Evolutionary conservation across 768 basidiomycete species (phyloP).

Genomic region (Kwoniella mangroviensis): DNA sequence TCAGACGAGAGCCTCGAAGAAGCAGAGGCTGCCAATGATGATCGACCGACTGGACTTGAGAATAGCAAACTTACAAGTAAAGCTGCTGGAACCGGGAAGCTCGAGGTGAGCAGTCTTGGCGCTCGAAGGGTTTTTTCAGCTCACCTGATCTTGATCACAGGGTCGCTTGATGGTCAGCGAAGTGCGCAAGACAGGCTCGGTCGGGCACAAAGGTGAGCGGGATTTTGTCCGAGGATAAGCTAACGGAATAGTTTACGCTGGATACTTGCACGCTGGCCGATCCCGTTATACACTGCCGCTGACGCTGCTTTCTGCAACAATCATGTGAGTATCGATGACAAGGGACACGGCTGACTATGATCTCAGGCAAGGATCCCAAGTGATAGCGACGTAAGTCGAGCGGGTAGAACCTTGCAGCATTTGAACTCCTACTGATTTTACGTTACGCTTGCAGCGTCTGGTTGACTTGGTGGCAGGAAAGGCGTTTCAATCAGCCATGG

Average conservation of each 20-base stretch:
- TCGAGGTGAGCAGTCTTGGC: slow-evolving; percentile 58
- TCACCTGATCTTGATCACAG: slow-evolving; percentile 11
- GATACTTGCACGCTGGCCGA: slow-evolving; percentile 67
- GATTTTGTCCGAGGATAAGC: neutral
- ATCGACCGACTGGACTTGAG: slow-evolving; percentile 45
- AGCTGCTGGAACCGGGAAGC: slow-evolving; percentile 66
- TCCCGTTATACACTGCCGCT: slow-evolving; percentile 64
- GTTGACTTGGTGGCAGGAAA: slow-evolving; percentile 73
- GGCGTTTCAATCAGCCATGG: slow-evolving; percentile 63
- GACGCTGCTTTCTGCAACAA: slow-evolving; percentile 62
- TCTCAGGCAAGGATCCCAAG: slow-evolving; percentile 56
- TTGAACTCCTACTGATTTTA: neutral
- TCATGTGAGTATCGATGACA: slow-evolving; percentile 64
- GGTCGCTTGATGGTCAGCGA: slow-evolving; percentile 72
- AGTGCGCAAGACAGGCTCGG: slow-evolving; percentile 68
- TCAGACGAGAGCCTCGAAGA: slow-evolving; percentile 1
- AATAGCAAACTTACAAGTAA: slow-evolving; percentile 47
- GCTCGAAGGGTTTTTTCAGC: no score
- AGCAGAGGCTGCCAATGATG: neutral
- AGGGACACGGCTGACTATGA: neutral
- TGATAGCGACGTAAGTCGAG: slow-evolving; percentile 63
- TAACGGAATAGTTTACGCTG: slow-evolving; percentile 64
- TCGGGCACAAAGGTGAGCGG: slow-evolving; percentile 40
- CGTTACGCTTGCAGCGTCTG: slow-evolving; percentile 59
- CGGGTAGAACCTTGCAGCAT: neutral